A percentile compares a stretch with the other conserved stretches of the same genome.
Evolutionary conservation across 2,329 filamentous ascomycete genomes (phyloP).

Genomic region (Passalora sequoiae): DNA sequence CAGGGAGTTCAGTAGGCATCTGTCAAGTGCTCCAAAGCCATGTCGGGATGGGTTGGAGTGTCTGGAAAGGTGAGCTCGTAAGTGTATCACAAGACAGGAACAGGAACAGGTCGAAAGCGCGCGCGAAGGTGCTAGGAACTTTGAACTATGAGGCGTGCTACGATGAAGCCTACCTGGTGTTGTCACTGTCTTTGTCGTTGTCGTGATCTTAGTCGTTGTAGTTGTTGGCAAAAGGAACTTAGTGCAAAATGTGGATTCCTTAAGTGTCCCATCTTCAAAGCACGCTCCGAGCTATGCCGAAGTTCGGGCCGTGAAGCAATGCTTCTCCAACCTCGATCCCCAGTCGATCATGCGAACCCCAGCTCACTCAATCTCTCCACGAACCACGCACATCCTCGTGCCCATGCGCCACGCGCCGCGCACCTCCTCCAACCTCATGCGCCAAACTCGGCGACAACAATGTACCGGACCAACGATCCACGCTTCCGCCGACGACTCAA

Average conservation of each 20-base stretch:
- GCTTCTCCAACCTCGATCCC: not conserved
- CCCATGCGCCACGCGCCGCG: not conserved
- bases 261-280: not conserved
- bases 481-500: constrained; percentile 91
- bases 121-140: not conserved
- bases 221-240: too few relatives aligned
- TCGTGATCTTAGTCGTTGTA: too few relatives aligned
- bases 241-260: too few relatives aligned
- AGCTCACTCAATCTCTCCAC: not conserved
- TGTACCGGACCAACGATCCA: constrained; percentile 66
- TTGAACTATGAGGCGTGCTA: not conserved
- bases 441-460: constrained; percentile 25
- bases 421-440: not conserved
- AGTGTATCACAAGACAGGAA: not conserved
- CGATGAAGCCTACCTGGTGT: not conserved
- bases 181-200: not conserved
- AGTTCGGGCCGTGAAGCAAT: too few relatives aligned
- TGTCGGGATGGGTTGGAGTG: not conserved
- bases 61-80: not conserved
- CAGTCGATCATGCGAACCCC: not conserved
- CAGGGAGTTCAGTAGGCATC: not conserved
- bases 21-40: not conserved
- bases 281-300: not conserved
- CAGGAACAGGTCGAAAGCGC: not conserved
- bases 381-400: not conserved